These are phyloP conservation scores for Ceratobasidium sp. DNA, from an alignment of 1,284 basidiomycete species.

Conservation along the genomic window DNA sequence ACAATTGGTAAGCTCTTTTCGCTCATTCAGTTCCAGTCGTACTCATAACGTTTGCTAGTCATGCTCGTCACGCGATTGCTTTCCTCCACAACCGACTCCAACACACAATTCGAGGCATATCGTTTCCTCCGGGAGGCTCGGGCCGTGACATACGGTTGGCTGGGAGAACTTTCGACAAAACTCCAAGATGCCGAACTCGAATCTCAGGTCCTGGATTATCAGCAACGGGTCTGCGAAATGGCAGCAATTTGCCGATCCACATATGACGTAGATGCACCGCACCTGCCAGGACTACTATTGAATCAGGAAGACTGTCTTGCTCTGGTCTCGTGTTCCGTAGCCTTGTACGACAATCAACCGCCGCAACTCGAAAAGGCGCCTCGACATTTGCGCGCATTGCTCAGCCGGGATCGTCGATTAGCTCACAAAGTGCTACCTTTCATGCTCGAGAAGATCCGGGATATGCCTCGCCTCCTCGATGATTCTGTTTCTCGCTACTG, in stretches of 20 bases:
- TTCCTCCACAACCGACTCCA: background rate
- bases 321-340: constrained; percentile 45
- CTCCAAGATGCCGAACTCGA: background rate
- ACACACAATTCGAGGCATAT: background rate
- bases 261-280: constrained; percentile 45
- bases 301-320: constrained; percentile 33
- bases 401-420: constrained; percentile 40
- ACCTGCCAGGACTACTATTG: constrained; percentile 19
- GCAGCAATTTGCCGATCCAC: constrained; percentile 47
- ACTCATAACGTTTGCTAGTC: background rate
- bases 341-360: constrained; percentile 44
- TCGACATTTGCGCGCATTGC: background rate
- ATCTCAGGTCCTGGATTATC: constrained; percentile 1
- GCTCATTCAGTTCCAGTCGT: no score
- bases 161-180: background rate
- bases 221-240: constrained; percentile 45
- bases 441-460: background rate
- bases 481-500: background rate
- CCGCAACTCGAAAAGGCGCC: constrained; percentile 10
- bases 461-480: background rate
- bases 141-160: constrained; percentile 8
- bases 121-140: constrained; percentile 25
- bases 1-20: constrained; percentile 10
- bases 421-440: constrained; percentile 9
- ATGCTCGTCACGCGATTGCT: constrained; percentile 37